Percentiles rank a stretch among this genome's conserved stretches.
Conservation (phyloP, 2,329 filamentous ascomycete species). For the Cladosporium austrohemisphaericum region DNA sequence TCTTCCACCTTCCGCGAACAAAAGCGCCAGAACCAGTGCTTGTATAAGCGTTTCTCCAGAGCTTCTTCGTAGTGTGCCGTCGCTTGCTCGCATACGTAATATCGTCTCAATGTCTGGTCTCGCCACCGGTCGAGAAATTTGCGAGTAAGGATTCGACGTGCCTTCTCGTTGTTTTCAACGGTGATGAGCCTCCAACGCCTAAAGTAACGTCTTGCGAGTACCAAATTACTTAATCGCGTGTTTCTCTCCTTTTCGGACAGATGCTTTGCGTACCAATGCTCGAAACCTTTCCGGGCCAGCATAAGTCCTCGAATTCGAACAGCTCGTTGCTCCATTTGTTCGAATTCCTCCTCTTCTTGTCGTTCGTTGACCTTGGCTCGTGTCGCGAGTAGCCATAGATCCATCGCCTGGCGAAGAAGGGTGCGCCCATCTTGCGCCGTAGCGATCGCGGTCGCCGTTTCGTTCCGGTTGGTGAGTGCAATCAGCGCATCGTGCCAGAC, state of each 20-base stretch:
- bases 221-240: neutral
- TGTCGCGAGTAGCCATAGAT: constrained; percentile 46
- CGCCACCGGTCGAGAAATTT: constrained; percentile 56
- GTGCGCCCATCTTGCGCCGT: constrained; percentile 47
- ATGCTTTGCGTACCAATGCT: constrained; percentile 9
- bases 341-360: constrained; percentile 15
- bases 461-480: constrained; percentile 26
- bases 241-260: neutral
- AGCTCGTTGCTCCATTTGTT: constrained; percentile 17
- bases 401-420: constrained; percentile 52
- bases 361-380: constrained; percentile 13
- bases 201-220: constrained; percentile 66
- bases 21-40: constrained; percentile 19
- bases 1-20: constrained; percentile 28
- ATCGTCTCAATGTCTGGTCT: constrained; percentile 34
- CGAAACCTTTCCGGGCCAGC: constrained; percentile 7
- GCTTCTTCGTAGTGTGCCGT: constrained; percentile 24
- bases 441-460: constrained; percentile 40
- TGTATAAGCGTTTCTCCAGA: constrained; percentile 20
- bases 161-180: constrained; percentile 55
- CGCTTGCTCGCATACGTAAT: constrained; percentile 23
- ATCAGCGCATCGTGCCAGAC: constrained; percentile 46
- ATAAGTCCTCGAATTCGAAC: constrained; percentile 1
- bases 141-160: constrained; percentile 48
- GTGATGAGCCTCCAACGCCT: constrained; percentile 66